Evolutionary conservation across 345 rosid species (phyloP), one percentile per base, ranked within the genome.

Genomic region (Eucalyptus curtisii): DNA sequence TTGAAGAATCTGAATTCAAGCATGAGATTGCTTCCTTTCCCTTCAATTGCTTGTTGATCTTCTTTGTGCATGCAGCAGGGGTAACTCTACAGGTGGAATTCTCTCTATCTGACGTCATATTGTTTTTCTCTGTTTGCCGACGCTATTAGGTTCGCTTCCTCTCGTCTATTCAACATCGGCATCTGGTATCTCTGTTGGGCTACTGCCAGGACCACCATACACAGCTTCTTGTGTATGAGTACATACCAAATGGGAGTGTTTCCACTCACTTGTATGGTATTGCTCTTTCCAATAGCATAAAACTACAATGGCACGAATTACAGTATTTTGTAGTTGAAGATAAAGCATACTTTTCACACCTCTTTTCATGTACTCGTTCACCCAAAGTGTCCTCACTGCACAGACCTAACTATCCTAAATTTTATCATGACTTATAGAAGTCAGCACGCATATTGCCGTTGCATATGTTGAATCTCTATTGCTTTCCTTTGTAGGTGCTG

Each of bases 261-360:
- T 98, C 99, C 92, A 93, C 95, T 93, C 98, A 98, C 93, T 93
- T 97, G 96, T 96, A 95, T 89, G 98, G 99, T 98, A 96, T 40
- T 88, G 49, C 90, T 37, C 90, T 93, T 91, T 92, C 95, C 94
- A 84, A 85, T 82, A 44, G 55, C 90, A 49, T 52, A 25, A 44
- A 19, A 37, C 82, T 37, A 76, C 27, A 22, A 37, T 5, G 25
- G 47, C 47, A 76, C 47, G 12, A 76, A 22, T 76, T 76, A 71
- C 82, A 71, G 47, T 40, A 76, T 40, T 76, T 40, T 76, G 47
- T 76, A 40, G 82, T 37, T 37, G 47, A 76, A 76, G 47, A 37
- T 76, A 37, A 44, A 76, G 44, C 27, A 76, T 40, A 40, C 47
- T 37, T 11, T 45, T 68, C 42, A 76, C 30, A 13, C 7, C 82